These are phyloP conservation scores for Leccinum ponderosum DNA, from an alignment of 1,284 basidiomycete genomes.

Conservation along the genomic window DNA sequence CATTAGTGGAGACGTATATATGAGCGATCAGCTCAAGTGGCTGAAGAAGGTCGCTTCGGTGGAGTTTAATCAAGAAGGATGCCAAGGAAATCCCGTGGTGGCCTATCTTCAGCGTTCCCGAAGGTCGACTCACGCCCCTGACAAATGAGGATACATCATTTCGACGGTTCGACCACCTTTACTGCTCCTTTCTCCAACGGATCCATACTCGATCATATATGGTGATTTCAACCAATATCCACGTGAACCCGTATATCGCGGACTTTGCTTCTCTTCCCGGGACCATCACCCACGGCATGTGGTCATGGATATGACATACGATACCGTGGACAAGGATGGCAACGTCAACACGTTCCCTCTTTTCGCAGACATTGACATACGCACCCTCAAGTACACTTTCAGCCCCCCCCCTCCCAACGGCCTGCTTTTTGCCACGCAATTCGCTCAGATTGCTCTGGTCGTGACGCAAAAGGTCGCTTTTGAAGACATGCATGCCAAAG, in stretches of 20 bases:
- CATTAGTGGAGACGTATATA: constrained; percentile 84
- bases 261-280: constrained; percentile 93
- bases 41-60: constrained; percentile 88
- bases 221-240: constrained; percentile 96
- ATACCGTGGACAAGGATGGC: constrained; percentile 94
- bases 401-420: constrained; percentile 71
- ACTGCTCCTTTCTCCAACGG: constrained; percentile 82
- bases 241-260: constrained; percentile 98
- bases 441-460: constrained; percentile 97
- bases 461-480: constrained; percentile 98
- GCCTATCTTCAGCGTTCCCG: constrained; percentile 86
- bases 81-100: constrained; percentile 91
- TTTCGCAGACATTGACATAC: constrained; percentile 90
- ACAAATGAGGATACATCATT: constrained; percentile 82
- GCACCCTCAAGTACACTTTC: constrained; percentile 96
- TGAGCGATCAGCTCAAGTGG: constrained; percentile 83
- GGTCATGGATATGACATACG: constrained; percentile 99
- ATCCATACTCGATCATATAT: constrained; percentile 94
- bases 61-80: constrained; percentile 85
- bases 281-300: constrained; percentile 99
- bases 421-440: constrained; percentile 96
- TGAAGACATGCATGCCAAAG: constrained; percentile 96
- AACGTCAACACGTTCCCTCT: constrained; percentile 92
- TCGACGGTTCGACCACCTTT: constrained; percentile 61
- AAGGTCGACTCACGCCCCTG: constrained; percentile 79